Conservation (phyloP, 208 protist species). For the Zelonia costaricensis region DNA sequence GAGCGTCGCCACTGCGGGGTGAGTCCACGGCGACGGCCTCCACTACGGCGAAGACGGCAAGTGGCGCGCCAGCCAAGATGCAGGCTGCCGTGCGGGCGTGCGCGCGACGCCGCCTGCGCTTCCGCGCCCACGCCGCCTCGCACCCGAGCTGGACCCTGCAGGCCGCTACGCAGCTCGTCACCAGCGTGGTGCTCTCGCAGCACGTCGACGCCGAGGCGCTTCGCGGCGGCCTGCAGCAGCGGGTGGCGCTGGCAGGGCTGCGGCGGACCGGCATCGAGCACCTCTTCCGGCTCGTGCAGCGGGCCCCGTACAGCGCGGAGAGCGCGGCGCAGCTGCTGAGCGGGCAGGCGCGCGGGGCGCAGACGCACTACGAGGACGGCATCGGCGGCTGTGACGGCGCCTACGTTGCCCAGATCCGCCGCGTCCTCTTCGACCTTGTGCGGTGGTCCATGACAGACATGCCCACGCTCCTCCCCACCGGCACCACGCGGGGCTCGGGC, state of each 20-base stretch:
- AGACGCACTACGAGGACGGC: slow-evolving; percentile 34
- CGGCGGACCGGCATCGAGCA: slow-evolving; percentile 39
- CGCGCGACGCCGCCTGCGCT: slow-evolving; percentile 21
- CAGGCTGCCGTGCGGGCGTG: slow-evolving; percentile 7
- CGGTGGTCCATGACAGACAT: slow-evolving; percentile 15
- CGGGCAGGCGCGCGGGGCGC: slow-evolving; percentile 19
- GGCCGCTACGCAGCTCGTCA: slow-evolving; percentile 30
- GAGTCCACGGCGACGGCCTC: no score
- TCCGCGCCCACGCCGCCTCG: slow-evolving; percentile 18
- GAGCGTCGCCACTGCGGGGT: no score
- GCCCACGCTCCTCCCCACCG: neutral
- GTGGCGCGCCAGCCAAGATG: neutral
- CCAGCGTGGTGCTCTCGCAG: slow-evolving; percentile 21
- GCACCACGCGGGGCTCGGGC: no score
- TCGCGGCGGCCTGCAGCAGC: slow-evolving; percentile 23
- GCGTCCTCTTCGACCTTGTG: slow-evolving; percentile 19
- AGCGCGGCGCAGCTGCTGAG: slow-evolving; percentile 36
- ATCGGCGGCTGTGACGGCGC: slow-evolving; percentile 15
- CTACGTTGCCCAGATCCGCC: slow-evolving; percentile 13
- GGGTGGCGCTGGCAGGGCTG: slow-evolving; percentile 35
- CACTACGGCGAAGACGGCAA: neutral
- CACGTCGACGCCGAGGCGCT: slow-evolving; percentile 19
- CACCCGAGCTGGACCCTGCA: slow-evolving; percentile 27
- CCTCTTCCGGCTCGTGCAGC: slow-evolving; percentile 24
- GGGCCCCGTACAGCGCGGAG: slow-evolving; percentile 36